These are phyloP conservation scores for Cochlearia excelsa DNA, from an alignment of 345 rosid species.

Conservation along the genomic window DNA sequence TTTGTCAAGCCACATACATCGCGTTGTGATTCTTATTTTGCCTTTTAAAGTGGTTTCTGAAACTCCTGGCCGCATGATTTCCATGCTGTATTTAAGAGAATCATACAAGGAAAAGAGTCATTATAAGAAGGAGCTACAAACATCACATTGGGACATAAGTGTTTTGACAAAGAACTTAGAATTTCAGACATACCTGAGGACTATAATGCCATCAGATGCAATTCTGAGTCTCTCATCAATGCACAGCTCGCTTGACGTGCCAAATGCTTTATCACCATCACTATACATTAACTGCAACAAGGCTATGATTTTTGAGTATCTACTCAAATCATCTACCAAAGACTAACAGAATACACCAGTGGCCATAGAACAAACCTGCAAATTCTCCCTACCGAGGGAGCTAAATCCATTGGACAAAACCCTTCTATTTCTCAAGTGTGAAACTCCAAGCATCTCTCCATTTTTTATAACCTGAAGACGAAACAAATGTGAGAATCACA, in stretches of 20 bases:
- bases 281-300: constrained; percentile 87
- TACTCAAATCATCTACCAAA: constrained; percentile 14
- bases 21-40: constrained; percentile 87
- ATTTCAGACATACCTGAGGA: constrained; percentile 59
- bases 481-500: background rate
- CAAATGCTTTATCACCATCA: constrained; percentile 97
- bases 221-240: constrained; percentile 87
- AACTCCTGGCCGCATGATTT: constrained; percentile 68
- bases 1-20: constrained; percentile 97
- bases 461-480: constrained; percentile 84
- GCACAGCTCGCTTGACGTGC: constrained; percentile 90
- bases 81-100: constrained; percentile 63
- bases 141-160: background rate
- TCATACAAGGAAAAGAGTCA: constrained; percentile 20
- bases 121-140: background rate
- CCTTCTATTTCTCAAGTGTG: constrained; percentile 91
- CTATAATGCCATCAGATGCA: constrained; percentile 91
- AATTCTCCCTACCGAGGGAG: constrained; percentile 88
- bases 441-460: constrained; percentile 99
- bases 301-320: constrained; percentile 22
- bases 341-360: constrained; percentile 4
- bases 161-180: background rate
- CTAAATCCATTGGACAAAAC: constrained; percentile 92
- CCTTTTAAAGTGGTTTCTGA: constrained; percentile 65
- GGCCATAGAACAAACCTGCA: constrained; percentile 58